Base-by-base conservation (phyloP, 1,284 basidiomycete genomes). In the Apiotrichum sp. region DNA sequence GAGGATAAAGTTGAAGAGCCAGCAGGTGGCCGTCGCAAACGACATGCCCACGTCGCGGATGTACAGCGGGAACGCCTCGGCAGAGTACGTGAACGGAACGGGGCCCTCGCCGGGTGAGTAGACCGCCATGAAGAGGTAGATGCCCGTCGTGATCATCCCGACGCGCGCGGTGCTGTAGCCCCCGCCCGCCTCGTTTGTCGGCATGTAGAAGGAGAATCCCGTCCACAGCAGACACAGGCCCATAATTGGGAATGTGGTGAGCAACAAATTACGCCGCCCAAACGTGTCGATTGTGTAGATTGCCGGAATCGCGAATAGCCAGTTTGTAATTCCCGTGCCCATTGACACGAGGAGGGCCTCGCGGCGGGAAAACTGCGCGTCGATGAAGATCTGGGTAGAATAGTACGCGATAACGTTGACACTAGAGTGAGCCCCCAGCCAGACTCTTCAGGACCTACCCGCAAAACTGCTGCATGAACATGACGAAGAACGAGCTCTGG, bases 401-500 rank as follows among this genome's bases (percentile, higher is more conserved):
- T 43, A 56, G 47, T 33, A 43, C 1, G 45, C 47, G 41, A 63
- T 65, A 56, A 59, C 63, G 54, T 69, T 70, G 56, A 69, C 61
- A 29, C 29, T 29, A 29, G 29, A 29, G 29, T 29, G 29, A 29
- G 29, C 29, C 29, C 29, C 29, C 29, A 3, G 29, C 29, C 29
- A 29, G 2, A 29, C 29, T 29, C 29, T 29, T 3, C 3, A 29
- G 29, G 2, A 29, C 29, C 29, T 29, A 29, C 46, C 66, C 67
- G 52, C 69, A 70, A 59, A 72, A 64, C 56, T 70, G 68, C 56
- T 69, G 69, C 7, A 62, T 83, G 67, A 87, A 83, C 87, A 89
- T 89, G 72, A 88, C 84, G 50, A 85, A 79, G 61, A 79, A 79
- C 9, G 83, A 81, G 0, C 83, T 88, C 38, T 86, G 74, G 2